Conservation (phyloP, 2,329 filamentous ascomycete species). For the Paecilomyces variotii region DNA sequence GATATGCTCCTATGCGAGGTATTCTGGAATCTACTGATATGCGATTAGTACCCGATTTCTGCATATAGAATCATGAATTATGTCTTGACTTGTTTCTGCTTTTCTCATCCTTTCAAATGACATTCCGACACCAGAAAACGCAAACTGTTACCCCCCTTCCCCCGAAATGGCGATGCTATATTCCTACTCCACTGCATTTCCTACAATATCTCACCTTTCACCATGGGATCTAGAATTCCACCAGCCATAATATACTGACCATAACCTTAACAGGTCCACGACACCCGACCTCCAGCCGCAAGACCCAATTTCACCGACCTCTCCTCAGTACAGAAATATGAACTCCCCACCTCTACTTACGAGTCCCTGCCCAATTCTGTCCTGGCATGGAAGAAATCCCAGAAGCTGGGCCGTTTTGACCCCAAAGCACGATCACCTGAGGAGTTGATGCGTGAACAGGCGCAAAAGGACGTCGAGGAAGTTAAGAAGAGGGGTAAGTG, state of each 20-base stretch:
- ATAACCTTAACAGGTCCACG: conserved; percentile 55
- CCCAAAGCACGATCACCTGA: conserved; percentile 69
- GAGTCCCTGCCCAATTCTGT: conserved; percentile 81
- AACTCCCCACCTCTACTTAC: conserved; percentile 79
- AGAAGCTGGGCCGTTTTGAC: conserved; percentile 94
- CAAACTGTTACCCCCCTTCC: too few species aligned
- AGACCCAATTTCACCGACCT: conserved; percentile 76
- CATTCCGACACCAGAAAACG: background rate
- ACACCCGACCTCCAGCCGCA: conserved; percentile 67
- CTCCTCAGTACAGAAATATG: conserved; percentile 77
- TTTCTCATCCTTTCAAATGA: background rate
- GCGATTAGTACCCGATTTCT: background rate
- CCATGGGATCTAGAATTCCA: conserved; percentile 1
- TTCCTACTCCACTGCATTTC: too few species aligned
- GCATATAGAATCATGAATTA: background rate
- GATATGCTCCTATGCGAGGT: background rate
- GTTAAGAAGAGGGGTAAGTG: conserved; percentile 57
- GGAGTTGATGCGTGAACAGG: conserved; percentile 61
- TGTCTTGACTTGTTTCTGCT: background rate
- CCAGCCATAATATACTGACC: background rate
- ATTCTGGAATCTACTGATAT: background rate
- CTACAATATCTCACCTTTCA: conserved; percentile 1
- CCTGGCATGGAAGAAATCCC: conserved; percentile 88
- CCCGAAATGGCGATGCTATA: too few species aligned
- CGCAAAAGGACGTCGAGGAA: conserved; percentile 51